A percentile compares a stretch with the other conserved stretches of the same genome.
phyloP scores from a whole-genome alignment of 2,329 filamentous ascomycete species.

The Venturia carpophila region DNA sequence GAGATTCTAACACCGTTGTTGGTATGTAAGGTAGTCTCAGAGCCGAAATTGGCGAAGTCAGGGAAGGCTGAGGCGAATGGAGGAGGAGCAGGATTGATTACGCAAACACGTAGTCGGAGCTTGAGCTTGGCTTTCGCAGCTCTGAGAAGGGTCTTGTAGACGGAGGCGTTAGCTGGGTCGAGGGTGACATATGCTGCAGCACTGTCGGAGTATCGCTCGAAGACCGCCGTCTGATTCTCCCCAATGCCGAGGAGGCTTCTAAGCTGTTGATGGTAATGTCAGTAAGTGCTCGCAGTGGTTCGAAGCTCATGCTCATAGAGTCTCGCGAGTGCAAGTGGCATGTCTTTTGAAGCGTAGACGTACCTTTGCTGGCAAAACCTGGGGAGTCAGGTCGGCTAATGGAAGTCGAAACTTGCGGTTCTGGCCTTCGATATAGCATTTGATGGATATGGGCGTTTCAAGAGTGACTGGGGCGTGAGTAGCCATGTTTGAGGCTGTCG shows the following conservation, averaged over 20 bases:
- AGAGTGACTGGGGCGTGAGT: slow-evolving; percentile 40
- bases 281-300: not conserved
- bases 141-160: slow-evolving; percentile 95
- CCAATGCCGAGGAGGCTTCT: slow-evolving; percentile 60
- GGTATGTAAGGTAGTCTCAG: slow-evolving; percentile 12
- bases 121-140: slow-evolving; percentile 98
- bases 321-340: not conserved
- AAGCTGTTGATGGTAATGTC: slow-evolving; percentile 45
- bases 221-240: slow-evolving; percentile 52
- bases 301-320: not conserved
- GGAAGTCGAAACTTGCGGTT: slow-evolving; percentile 84
- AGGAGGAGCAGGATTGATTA: slow-evolving; percentile 28
- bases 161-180: slow-evolving; percentile 65
- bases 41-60: slow-evolving; percentile 15
- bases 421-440: slow-evolving; percentile 68
- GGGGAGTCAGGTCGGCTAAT: slow-evolving; percentile 70
- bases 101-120: slow-evolving; percentile 74
- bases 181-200: slow-evolving; percentile 72
- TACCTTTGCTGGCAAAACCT: slow-evolving; percentile 76
- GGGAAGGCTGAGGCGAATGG: slow-evolving; percentile 17
- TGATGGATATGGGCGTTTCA: slow-evolving; percentile 75
- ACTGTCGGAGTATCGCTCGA: slow-evolving; percentile 95
- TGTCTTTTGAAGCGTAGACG: slow-evolving; percentile 32
- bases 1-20: slow-evolving; percentile 6
- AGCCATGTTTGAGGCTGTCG: slow-evolving; percentile 15